phyloP scores from a whole-genome alignment of 768 basidiomycete genomes.

The Russula vinacea region DNA sequence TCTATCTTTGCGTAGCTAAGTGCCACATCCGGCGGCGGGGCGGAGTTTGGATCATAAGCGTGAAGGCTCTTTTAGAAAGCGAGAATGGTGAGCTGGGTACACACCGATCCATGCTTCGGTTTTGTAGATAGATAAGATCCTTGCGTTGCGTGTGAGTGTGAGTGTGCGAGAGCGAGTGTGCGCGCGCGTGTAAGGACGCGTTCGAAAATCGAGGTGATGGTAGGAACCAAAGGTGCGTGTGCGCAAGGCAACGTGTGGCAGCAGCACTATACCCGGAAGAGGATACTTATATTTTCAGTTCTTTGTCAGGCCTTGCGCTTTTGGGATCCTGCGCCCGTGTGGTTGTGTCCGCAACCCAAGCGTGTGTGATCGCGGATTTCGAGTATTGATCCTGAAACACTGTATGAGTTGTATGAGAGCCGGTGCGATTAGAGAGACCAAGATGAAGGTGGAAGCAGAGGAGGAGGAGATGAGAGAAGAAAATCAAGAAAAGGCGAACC shows the following conservation, averaged over 20 bases:
- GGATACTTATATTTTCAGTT: not conserved
- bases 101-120: conserved; percentile 25
- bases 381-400: not conserved
- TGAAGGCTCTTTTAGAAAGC: not conserved
- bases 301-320: not conserved
- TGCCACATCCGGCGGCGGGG: not conserved
- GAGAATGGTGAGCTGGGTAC: not conserved
- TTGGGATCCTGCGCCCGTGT: not conserved
- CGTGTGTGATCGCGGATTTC: not conserved
- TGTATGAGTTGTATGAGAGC: too few relatives aligned
- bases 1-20: conserved; percentile 94
- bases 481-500: not conserved
- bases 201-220: not conserved
- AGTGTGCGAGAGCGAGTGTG: not conserved
- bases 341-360: not conserved
- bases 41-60: conserved; percentile 1
- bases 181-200: not conserved
- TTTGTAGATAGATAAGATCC: not conserved
- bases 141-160: not conserved
- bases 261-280: not conserved
- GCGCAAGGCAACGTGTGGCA: not conserved
- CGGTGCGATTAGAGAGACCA: too few relatives aligned
- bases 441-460: not conserved
- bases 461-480: not conserved
- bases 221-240: not conserved